phyloP scores from a whole-genome alignment of 78 protist species.

The Dictyostelium intermedium region DNA sequence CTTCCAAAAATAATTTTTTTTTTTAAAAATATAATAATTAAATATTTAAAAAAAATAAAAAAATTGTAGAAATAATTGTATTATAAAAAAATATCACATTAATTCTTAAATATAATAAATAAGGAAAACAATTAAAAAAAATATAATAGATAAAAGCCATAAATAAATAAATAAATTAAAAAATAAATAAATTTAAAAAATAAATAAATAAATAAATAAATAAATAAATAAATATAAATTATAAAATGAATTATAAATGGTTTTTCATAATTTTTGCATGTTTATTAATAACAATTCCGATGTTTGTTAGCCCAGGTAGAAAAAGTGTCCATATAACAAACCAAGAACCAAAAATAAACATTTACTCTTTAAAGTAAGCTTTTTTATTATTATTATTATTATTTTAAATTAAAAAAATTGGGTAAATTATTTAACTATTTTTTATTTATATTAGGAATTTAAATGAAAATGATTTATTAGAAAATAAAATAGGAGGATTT shows the following conservation, averaged over 20 bases:
- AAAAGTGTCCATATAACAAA: background rate
- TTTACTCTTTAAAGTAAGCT: background rate
- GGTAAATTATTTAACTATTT: no score
- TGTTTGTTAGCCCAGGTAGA: background rate
- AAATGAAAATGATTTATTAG: background rate
- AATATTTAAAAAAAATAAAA: background rate
- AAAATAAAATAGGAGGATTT: background rate
- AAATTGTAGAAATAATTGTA: background rate
- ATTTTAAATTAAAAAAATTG: no score
- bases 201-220: background rate
- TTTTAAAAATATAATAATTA: no score
- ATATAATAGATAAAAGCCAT: background rate
- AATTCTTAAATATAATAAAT: no score
- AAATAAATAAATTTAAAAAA: background rate
- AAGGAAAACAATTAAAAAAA: no score
- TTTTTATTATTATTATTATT: no score
- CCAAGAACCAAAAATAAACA: background rate
- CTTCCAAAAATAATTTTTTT: background rate
- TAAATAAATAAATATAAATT: background rate
- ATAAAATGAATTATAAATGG: background rate
- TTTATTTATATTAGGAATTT: background rate
- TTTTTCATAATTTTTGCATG: constrained; percentile 1
- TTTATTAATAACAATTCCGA: background rate
- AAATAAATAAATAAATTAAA: background rate
- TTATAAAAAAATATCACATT: no score